A percentile compares a stretch with the other conserved stretches of the same genome.
Evolutionary conservation across 768 basidiomycete genomes (phyloP).

Genomic region (Cantharellus anzutake): DNA sequence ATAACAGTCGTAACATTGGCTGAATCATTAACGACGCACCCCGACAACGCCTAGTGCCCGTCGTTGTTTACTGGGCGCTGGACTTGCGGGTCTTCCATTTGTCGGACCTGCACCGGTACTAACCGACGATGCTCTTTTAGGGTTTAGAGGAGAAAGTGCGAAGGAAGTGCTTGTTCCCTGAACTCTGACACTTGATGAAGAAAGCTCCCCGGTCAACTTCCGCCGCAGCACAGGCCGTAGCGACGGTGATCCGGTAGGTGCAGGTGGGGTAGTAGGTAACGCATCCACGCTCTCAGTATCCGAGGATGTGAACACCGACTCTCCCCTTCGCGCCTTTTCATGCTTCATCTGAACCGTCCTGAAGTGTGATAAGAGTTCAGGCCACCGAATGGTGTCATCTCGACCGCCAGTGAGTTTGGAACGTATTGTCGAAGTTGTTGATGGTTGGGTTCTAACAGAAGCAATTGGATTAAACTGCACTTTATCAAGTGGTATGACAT

Average conservation of each 20-base stretch:
- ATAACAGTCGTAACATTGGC: too few relatives aligned
- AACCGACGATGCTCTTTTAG: too few relatives aligned
- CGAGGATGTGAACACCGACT: constrained; percentile 18
- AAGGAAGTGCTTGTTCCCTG: too few relatives aligned
- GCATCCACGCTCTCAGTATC: neutral
- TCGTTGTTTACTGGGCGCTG: too few relatives aligned
- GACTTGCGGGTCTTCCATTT: too few relatives aligned
- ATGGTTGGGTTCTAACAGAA: neutral
- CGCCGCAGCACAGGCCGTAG: constrained; percentile 21
- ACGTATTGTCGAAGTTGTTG: constrained; percentile 27
- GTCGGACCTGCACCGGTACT: too few relatives aligned
- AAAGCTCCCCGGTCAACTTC: neutral
- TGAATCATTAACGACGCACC: too few relatives aligned
- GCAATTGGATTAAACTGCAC: constrained; percentile 10
- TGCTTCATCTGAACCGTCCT: constrained; percentile 75
- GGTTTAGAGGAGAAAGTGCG: too few relatives aligned
- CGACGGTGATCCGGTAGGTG: constrained; percentile 25
- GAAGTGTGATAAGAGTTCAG: constrained; percentile 84
- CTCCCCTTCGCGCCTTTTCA: constrained; percentile 70
- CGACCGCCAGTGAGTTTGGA: constrained; percentile 37
- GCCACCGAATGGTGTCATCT: constrained; percentile 93
- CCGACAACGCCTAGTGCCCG: too few relatives aligned
- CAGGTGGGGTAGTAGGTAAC: neutral
- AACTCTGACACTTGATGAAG: neutral
- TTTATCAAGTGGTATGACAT: constrained; percentile 12